Evolutionary conservation across 805 yeast genomes (phyloP), one percentile per base, ranked within the genome.

Genomic region (Wickerhamia fluorescens): DNA sequence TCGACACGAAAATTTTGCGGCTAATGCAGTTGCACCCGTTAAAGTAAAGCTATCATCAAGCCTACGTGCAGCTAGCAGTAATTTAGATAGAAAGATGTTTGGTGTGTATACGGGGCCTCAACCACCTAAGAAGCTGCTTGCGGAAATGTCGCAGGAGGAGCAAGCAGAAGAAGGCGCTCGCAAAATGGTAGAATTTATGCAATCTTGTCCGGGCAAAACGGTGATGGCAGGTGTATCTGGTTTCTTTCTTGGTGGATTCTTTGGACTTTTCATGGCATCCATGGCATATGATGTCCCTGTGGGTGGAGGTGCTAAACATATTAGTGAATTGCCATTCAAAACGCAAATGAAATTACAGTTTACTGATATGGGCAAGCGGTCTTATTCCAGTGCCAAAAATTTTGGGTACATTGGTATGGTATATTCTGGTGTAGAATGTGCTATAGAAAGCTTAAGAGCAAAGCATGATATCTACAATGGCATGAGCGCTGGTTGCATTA

Each of bases 121-220:
- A 37, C 56, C 47, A 28, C 55, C 56, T 2, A 40, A 62, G 36
- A 75, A 71, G 53, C 60, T 78, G 6, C 62, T 67, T 34, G 57
- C 71, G 25, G 84, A 84, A 42, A 76, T 89, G 87, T 74, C 85
- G 2, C 88, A 78, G 23, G 95, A 88, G 40, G 95, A 88, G 51
- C 95, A 86, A 58, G 96, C 94, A 2, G 92, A 85, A 43, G 76
- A 75, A 31, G 95, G 95, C 11, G 96, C 96, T 6, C 62, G 66
- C 46, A 77, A 75, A 47, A 82, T 89, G 79, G 75, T 86, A 51
- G 75, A 70, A 29, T 75, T 81, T 56, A 85, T 88, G 87, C 73
- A 80, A 40, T 83, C 95, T 5, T 89, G 98, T 61, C 96, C 96
- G 0, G 97, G 96, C 12, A 89, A 92, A 52, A 75, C 95, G 0